These are phyloP conservation scores for Ilex paraguariensis DNA, from an alignment of 305 asterid genomes.

Conservation along the genomic window DNA sequence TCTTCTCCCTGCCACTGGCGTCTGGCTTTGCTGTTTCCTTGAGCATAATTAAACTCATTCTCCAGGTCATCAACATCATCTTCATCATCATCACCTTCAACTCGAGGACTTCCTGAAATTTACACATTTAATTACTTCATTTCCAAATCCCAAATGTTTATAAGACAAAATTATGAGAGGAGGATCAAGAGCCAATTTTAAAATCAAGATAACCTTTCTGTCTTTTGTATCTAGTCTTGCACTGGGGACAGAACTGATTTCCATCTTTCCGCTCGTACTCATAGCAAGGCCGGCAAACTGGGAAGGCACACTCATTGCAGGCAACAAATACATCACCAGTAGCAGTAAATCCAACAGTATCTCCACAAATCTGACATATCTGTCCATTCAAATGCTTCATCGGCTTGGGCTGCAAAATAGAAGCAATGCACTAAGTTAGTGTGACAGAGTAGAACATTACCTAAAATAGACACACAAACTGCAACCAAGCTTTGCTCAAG, in stretches of 20 bases:
- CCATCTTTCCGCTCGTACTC: conserved; percentile 64
- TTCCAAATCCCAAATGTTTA: conserved; percentile 23
- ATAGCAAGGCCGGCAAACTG: conserved; percentile 59
- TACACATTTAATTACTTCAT: conserved; percentile 8
- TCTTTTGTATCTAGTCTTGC: conserved; percentile 58
- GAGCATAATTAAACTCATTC: conserved; percentile 4
- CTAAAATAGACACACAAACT: not conserved
- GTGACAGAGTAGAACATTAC: not conserved
- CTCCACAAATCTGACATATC: conserved; percentile 63
- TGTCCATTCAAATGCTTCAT: conserved; percentile 39
- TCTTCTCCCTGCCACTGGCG: conserved; percentile 8
- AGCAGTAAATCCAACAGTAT: conserved; percentile 39
- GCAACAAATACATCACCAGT: conserved; percentile 57
- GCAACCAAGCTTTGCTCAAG: not conserved
- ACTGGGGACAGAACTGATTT: conserved; percentile 53
- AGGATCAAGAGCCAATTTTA: not conserved
- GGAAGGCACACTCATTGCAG: conserved; percentile 63
- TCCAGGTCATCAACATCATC: conserved; percentile 8
- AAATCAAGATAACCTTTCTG: conserved; percentile 10
- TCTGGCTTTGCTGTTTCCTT: conserved; percentile 2
- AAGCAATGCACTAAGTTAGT: not conserved
- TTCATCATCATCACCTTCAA: conserved; percentile 4
- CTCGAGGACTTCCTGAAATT: conserved; percentile 3
- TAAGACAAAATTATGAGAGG: not conserved
- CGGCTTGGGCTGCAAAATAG: conserved; percentile 33